Base-by-base conservation (phyloP, 805 yeast genomes). In the Grigorovia transvaalensis region DNA sequence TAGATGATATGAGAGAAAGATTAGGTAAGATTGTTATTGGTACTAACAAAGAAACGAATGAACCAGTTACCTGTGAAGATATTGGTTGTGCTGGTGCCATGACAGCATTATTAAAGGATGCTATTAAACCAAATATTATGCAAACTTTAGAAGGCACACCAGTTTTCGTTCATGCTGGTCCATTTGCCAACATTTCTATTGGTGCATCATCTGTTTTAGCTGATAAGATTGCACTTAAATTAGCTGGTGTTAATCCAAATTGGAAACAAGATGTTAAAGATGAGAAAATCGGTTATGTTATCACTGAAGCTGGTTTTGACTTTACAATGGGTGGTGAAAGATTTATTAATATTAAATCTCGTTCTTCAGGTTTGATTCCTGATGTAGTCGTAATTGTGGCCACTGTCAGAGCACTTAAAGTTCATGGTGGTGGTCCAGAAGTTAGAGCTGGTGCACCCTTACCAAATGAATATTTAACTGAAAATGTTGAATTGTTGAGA, bases 241-340 rank as follows among this genome's bases (percentile, higher is more conserved):
- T 85, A 56, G 85, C 86, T 45, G 91, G 91, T 68, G 76, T 81
- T 33, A 74, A 77, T 15, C 67, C 78, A n/a, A 72, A 69, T 50
- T 68, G 73, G 56, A 55, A 72, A 23, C 69, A 69, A 18, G 72
- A 71, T 47, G 73, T 70, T 56, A 71, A 74, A 62, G 61, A 71
- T 49, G 74, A 74, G 51, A 77, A 77, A 61, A 77, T 77, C 58
- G 93, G 95, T 55, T 85, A 79, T 60, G 95, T 85, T 55, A 84
- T 85, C 50, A 85, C 95, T 47, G 95, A 85, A 69, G 95, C 95
- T 18, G 95, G 95, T 56, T 85, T 85, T 71, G 95, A 85, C 69
- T 85, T 85, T 75, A 85, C 93, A 49, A 85, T 85, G 95, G 95
- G 95, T 65, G 95, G 95, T 68, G 95, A 85, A 73, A 75, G 95